Evolutionary conservation across 1,284 basidiomycete genomes (phyloP).

Genomic region (Malassezia globosa): DNA sequence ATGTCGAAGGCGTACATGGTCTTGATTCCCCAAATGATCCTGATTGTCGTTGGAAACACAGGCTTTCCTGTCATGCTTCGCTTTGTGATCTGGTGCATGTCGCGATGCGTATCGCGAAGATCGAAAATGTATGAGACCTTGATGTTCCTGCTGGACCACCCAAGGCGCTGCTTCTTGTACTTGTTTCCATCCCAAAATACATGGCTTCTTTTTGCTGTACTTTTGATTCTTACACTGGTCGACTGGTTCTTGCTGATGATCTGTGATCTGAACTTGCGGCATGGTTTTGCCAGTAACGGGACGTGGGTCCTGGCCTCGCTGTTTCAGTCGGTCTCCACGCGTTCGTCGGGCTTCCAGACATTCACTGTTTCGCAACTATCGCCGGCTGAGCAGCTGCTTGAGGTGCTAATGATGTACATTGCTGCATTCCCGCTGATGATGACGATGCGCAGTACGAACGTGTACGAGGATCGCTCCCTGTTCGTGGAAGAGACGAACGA

Average conservation of each 20-base stretch:
- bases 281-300: slow-evolving; percentile 52
- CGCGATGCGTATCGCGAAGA: slow-evolving; percentile 55
- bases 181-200: slow-evolving; percentile 84
- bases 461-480: slow-evolving; percentile 68
- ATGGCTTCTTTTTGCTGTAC: slow-evolving; percentile 68
- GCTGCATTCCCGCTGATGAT: slow-evolving; percentile 53
- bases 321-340: slow-evolving; percentile 56
- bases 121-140: slow-evolving; percentile 68
- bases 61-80: slow-evolving; percentile 52
- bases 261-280: slow-evolving; percentile 53
- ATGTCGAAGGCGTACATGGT: slow-evolving; percentile 81
- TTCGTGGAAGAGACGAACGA: slow-evolving; percentile 25
- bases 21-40: slow-evolving; percentile 55
- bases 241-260: slow-evolving; percentile 84
- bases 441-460: slow-evolving; percentile 90
- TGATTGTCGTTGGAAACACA: slow-evolving; percentile 83
- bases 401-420: slow-evolving; percentile 56
- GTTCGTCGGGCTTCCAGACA: slow-evolving; percentile 75
- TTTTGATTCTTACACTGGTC: slow-evolving; percentile 56
- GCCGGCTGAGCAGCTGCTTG: slow-evolving; percentile 75
- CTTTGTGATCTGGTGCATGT: slow-evolving; percentile 56
- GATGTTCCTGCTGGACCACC: slow-evolving; percentile 85
- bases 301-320: slow-evolving; percentile 48
- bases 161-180: slow-evolving; percentile 84
- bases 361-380: slow-evolving; percentile 62